phyloP scores from a whole-genome alignment of 179 eudicot genomes.

The Corrigiola litoralis region DNA sequence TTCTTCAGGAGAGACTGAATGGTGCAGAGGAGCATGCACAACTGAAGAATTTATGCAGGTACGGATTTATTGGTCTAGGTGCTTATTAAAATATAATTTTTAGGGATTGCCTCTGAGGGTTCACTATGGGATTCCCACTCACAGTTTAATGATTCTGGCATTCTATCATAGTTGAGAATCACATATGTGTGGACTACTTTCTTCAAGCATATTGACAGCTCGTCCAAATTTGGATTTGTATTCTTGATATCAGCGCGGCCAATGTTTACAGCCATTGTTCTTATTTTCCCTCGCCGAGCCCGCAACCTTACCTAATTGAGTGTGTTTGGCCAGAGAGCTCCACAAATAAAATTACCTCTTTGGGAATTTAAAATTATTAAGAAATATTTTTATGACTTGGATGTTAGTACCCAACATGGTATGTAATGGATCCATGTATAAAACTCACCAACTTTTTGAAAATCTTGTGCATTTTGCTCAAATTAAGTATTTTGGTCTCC shows the following conservation, averaged over 20 bases:
- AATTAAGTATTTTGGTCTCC: neutral
- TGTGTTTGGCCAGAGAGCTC: too few species aligned
- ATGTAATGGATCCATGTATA: neutral
- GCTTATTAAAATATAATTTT: neutral
- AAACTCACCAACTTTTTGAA: neutral
- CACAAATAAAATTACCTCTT: too few species aligned
- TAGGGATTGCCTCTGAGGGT: neutral
- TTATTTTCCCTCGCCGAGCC: too few species aligned
- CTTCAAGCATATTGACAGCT: too few species aligned
- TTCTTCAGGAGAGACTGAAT: conserved; percentile 40
- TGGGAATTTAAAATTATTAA: too few species aligned
- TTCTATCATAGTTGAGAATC: neutral
- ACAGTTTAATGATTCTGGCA: neutral
- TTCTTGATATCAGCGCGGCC: too few species aligned
- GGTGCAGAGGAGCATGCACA: conserved; percentile 46
- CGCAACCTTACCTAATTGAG: too few species aligned
- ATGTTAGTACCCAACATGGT: too few species aligned
- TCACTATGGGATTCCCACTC: neutral
- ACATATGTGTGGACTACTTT: neutral
- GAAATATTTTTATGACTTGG: neutral
- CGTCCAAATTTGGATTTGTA: too few species aligned
- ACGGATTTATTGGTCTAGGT: neutral
- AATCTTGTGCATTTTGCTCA: neutral
- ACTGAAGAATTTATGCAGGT: conserved; percentile 49
- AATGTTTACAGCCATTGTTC: too few species aligned